Base-by-base conservation (phyloP, 2,329 filamentous ascomycete species). In the Ilyonectria robusta region DNA sequence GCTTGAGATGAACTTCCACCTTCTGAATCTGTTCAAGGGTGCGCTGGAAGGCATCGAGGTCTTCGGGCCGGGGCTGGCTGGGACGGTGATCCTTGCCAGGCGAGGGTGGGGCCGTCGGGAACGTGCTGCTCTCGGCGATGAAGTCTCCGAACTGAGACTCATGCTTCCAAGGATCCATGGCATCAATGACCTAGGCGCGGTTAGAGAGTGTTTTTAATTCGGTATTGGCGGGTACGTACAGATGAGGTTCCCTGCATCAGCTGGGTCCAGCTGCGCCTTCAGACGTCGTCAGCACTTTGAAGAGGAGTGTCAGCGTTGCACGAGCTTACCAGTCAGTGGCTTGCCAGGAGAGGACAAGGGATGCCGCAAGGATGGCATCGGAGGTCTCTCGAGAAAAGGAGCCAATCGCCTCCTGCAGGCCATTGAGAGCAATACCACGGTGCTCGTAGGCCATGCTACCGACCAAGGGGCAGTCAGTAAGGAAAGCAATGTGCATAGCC, bases 291-390 rank as follows among this genome's bases (percentile, higher is more conserved):
- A 79, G 58, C 54, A 51, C 23, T 59, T 31, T 48, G 40, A 44
- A 51, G 31, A 48, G 46, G 37, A 37, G 29, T 40, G 62, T 42
- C 61, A 68, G 56, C 35, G 56, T 21, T 42, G n/a, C 23, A 40
- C 55, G 23, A 29, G 63, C 91, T 86, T 87, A 97, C 95, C 95
- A 98, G 84, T 98, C 95, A 67, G 92, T 96, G 62, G 94, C 93
- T 84, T 98, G 95, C 95, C 96, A 98, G 42, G 95, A 97, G 56
- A 99, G 87, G 54, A 98, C 88, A 50, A 98, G 90, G 29, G 95
- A 98, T 35, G 95, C 94, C 29, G 95, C 95, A 61, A 99, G 87
- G 69, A 98, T 92, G 48, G 95, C 94, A 81, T 99, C 95, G 2
- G 94, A 95, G 68, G 94, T 97, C 59, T 92, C 90, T 74, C 90